Conservation (phyloP, 2,329 filamentous ascomycete species). For the Dactylellina leptospora region DNA sequence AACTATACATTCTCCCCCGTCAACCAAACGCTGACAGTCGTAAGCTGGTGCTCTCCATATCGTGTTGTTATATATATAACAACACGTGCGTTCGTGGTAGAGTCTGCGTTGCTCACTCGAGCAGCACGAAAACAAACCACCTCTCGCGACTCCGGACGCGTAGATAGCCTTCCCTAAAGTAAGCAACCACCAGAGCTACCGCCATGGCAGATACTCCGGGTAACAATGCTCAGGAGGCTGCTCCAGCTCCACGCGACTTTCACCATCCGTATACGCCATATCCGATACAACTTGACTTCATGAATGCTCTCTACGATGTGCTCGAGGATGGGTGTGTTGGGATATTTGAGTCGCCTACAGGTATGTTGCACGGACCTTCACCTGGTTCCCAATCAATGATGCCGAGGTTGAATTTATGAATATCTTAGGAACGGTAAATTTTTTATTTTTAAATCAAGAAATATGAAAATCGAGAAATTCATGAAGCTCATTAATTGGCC, state of each 20-base stretch:
- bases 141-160: not conserved
- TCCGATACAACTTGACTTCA: constrained; percentile 85
- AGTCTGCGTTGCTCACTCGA: too few species aligned
- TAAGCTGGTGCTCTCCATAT: too few species aligned
- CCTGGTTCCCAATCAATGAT: constrained; percentile 21
- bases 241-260: constrained; percentile 67
- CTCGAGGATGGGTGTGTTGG: constrained; percentile 82
- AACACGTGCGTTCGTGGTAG: not conserved
- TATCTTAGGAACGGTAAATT: constrained; percentile 26
- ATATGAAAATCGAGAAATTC: not conserved
- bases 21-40: too few species aligned
- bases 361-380: constrained; percentile 63
- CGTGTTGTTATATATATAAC: not conserved
- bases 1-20: too few species aligned
- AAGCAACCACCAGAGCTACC: not conserved
- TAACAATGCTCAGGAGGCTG: not conserved
- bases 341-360: constrained; percentile 93
- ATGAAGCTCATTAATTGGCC: constrained; percentile 10
- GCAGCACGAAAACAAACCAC: too few species aligned
- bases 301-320: constrained; percentile 81
- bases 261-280: constrained; percentile 90
- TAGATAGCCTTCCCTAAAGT: not conserved
- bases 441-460: not conserved
- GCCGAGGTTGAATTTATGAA: not conserved
- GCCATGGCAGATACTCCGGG: not conserved